These are phyloP conservation scores for Coelastrella sp. DNA, from an alignment of 139 green algal genomes.

Conservation along the genomic window DNA sequence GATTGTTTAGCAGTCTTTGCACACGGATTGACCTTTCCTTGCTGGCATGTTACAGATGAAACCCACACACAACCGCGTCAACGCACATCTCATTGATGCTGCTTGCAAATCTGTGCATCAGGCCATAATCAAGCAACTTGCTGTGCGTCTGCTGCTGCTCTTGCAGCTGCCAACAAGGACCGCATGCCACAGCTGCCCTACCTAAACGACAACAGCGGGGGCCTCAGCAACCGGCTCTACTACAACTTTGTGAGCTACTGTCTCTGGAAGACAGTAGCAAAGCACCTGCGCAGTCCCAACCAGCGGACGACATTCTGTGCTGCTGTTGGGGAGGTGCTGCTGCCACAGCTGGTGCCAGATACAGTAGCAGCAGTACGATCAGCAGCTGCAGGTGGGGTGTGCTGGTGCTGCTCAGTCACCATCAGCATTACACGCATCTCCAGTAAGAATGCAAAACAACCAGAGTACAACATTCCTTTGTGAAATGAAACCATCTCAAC, in stretches of 20 bases:
- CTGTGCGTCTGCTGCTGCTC: background rate
- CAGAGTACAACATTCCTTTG: too few species aligned
- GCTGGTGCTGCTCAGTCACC: background rate
- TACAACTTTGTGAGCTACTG: constrained; percentile 67
- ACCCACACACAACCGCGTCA: too few species aligned
- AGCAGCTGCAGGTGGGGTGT: background rate
- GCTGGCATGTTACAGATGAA: too few species aligned
- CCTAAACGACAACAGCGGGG: constrained; percentile 64
- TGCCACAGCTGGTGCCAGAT: constrained; percentile 25
- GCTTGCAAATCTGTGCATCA: background rate
- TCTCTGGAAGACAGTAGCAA: constrained; percentile 36
- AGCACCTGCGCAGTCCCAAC: background rate
- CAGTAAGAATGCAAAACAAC: too few species aligned
- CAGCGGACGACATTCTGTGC: constrained; percentile 22
- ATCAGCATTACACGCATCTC: too few species aligned
- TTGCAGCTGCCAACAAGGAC: constrained; percentile 52
- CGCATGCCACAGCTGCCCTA: constrained; percentile 56
- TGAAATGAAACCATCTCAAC: too few species aligned
- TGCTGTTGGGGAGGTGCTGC: constrained; percentile 2
- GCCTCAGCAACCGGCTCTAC: constrained; percentile 65
- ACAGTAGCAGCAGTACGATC: background rate
- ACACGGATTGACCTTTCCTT: too few species aligned
- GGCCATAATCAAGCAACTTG: background rate
- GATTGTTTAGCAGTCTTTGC: too few species aligned
- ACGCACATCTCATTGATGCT: too few species aligned